phyloP scores from a whole-genome alignment of 768 basidiomycete genomes.

The Termitomyces sp. region DNA sequence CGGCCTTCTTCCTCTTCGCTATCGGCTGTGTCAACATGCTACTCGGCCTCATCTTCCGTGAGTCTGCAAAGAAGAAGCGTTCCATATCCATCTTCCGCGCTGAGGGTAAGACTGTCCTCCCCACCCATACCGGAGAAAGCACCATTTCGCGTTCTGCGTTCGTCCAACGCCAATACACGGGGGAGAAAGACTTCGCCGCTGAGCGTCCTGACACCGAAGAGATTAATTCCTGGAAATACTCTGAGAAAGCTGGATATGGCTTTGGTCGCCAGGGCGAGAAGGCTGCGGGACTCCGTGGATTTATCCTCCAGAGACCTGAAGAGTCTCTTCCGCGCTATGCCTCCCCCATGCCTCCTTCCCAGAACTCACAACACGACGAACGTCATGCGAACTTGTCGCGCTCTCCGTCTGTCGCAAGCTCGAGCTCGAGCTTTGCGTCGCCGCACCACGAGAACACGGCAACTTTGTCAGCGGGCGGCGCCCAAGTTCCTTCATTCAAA shows the following conservation, averaged over 20 bases:
- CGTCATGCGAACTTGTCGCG: conserved; percentile 18
- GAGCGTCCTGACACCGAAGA: conserved; percentile 19
- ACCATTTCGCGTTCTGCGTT: conserved; percentile 28
- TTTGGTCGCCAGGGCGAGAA: conserved; percentile 84
- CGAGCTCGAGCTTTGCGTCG: conserved; percentile 32
- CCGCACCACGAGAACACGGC: conserved; percentile 22
- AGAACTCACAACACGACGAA: background rate
- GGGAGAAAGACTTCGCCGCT: conserved; percentile 7
- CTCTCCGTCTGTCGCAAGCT: conserved; percentile 21
- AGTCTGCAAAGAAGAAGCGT: conserved; percentile 56
- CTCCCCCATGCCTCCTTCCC: conserved; percentile 23
- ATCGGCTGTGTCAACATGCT: conserved; percentile 80
- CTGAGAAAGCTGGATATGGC: conserved; percentile 49
- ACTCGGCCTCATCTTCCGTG: conserved; percentile 75
- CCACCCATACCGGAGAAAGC: conserved; percentile 33
- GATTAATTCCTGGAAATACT: conserved; percentile 24
- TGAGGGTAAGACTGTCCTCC: conserved; percentile 50
- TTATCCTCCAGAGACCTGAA: conserved; percentile 49
- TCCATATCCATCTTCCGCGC: conserved; percentile 65
- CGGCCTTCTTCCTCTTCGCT: conserved; percentile 82
- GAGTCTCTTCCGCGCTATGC: conserved; percentile 53
- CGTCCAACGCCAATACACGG: conserved; percentile 25
- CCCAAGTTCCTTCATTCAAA: conserved; percentile 21
- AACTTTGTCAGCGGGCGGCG: background rate
- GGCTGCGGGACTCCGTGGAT: conserved; percentile 63